phyloP scores from a whole-genome alignment of 805 yeast species.

The Kluyveromyces dobzhanskii region DNA sequence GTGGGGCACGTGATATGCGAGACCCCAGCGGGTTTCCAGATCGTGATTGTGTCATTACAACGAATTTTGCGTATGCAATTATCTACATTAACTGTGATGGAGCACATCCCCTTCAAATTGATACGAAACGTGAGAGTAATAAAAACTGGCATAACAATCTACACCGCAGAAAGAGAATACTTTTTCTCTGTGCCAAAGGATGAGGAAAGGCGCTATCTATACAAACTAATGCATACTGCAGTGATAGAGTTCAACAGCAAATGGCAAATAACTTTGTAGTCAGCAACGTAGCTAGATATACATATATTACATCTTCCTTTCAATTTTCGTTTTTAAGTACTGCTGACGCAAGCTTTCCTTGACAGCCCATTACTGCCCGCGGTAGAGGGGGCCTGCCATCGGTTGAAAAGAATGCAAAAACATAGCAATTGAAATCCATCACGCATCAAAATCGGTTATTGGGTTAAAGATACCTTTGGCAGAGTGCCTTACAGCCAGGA shows the following conservation, averaged over 20 bases:
- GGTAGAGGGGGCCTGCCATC: no score
- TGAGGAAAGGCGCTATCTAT: conserved; percentile 54
- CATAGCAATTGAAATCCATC: no score
- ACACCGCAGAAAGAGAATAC: conserved; percentile 35
- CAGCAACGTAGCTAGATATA: no score
- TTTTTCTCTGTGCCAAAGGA: conserved; percentile 76
- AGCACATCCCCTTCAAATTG: conserved; percentile 3
- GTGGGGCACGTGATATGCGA: conserved; percentile 53
- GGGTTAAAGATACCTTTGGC: no score
- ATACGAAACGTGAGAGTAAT: conserved; percentile 1
- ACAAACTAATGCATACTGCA: conserved; percentile 67
- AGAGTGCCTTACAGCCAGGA: no score
- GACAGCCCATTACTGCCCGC: no score
- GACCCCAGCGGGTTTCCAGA: conserved; percentile 4
- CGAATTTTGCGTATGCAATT: conserved; percentile 2
- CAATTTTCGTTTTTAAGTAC: no score
- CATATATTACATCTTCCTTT: no score
- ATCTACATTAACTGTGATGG: conserved; percentile 2
- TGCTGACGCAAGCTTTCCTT: no score
- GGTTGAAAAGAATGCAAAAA: no score
- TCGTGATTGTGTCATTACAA: conserved; percentile 1
- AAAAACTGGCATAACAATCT: conserved; percentile 2
- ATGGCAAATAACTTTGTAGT: conserved; percentile 42
- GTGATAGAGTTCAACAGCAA: conserved; percentile 71
- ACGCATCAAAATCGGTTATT: no score